A percentile compares a stretch with the other conserved stretches of the same genome.
Conservation (phyloP, 805 yeast genomes). For the Clavispora fructus region DNA sequence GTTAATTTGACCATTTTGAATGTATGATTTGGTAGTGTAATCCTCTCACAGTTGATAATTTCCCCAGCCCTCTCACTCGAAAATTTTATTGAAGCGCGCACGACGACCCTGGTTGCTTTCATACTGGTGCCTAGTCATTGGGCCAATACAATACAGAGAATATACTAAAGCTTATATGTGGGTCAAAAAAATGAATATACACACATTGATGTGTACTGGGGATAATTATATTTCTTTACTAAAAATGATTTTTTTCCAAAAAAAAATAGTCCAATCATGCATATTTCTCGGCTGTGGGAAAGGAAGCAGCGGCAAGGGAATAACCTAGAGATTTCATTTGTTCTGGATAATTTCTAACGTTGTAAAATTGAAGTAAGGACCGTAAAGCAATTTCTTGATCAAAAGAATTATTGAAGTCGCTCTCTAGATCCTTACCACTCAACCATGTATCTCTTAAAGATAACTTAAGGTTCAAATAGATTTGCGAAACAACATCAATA, state of each 20-base stretch:
- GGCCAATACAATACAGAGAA: background rate
- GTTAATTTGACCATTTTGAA: constrained; percentile 70
- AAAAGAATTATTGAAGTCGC: constrained; percentile 68
- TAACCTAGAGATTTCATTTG: constrained; percentile 58
- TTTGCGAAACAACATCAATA: constrained; percentile 89
- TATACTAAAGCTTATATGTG: background rate
- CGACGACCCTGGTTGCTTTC: constrained; percentile 6
- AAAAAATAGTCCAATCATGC: background rate
- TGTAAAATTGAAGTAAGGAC: constrained; percentile 72
- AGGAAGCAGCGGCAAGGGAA: constrained; percentile 1
- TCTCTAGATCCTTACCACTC: constrained; percentile 70
- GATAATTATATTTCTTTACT: too few relatives aligned
- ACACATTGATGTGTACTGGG: background rate
- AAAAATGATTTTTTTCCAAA: background rate
- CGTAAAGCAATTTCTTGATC: constrained; percentile 84
- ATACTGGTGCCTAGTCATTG: background rate
- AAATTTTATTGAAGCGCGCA: constrained; percentile 17
- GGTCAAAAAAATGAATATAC: too few relatives aligned
- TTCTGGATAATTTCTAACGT: constrained; percentile 50
- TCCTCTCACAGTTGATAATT: background rate
- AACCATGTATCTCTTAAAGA: constrained; percentile 84
- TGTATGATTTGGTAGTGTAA: background rate
- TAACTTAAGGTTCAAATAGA: constrained; percentile 69
- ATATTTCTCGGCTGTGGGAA: background rate
- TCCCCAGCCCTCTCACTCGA: constrained; percentile 6